Base-by-base conservation (phyloP, 768 basidiomycete genomes). In the Tricholoma sp. region DNA sequence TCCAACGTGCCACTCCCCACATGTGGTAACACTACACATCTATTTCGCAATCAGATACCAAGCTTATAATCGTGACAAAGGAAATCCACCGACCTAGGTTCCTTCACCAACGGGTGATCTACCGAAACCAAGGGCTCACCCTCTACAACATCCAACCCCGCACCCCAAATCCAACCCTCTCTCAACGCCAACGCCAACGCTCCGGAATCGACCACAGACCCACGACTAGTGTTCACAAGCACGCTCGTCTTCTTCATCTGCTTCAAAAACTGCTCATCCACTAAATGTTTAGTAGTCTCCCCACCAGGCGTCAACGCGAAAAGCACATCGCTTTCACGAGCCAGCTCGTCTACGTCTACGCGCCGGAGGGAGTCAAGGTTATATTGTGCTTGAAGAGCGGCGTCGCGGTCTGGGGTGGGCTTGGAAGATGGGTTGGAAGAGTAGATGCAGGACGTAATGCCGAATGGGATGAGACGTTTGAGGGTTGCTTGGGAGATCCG, bases 71-170 rank as follows among this genome's bases (percentile, higher is more conserved):
- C 21, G 5, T 46, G 35, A 37, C 45, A 11, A 21, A 49, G 11
- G 18, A 41, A 41, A 21, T 11, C 11, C 2, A 56, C 73, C 65
- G 63, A 93, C 84, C 83, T 82, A 14, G 86, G 85, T 55, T 91
- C 84, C 64, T 81, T 83, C 46, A 96, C 83, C 49, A 99, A 70
- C 3, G 89, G 86, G 67, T 99, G 94, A 59, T 89, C 86, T 2
- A 72, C 68, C 0, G 71, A 63, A 24, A 99, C 77, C 46, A 86
- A 71, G 0, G 95, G 95, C 68, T 98, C 95, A 18, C 94, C 94
- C 61, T 94, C 91, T 6, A 98, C 85, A 34, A 98, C 96, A 69
- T 99, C 96, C 10, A 99, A 64, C 0, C 93, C 96, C 0, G 97
- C 97, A 21, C 85, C 94, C 80, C 88, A 95, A 21, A 99, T 89